Conservation (phyloP, 306 rosid species). For the Cicer cuneatum region DNA sequence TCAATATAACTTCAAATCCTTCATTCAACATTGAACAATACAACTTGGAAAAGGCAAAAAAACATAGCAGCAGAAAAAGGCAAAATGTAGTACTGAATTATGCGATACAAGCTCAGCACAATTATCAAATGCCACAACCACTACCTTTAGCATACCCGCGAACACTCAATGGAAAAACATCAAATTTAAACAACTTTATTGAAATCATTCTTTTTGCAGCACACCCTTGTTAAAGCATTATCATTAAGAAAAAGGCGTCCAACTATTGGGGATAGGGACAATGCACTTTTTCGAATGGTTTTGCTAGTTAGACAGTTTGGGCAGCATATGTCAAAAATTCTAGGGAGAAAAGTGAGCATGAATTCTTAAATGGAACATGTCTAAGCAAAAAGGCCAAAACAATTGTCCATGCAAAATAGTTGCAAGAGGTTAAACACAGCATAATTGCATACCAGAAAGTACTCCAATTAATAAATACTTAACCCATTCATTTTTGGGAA, state of each 20-base stretch:
- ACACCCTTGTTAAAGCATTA: conserved; percentile 11
- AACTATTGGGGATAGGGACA: background rate
- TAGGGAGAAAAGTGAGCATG: background rate
- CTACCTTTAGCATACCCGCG: background rate
- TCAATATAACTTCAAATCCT: conserved; percentile 1
- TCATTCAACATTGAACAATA: conserved; percentile 29
- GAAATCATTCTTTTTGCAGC: background rate
- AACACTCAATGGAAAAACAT: background rate
- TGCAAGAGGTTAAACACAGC: background rate
- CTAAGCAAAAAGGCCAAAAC: background rate
- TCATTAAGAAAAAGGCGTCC: background rate
- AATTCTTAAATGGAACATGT: background rate
- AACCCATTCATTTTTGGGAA: conserved; percentile 17
- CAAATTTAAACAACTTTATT: background rate
- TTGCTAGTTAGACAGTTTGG: background rate
- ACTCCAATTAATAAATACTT: background rate
- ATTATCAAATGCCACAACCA: conserved; percentile 4
- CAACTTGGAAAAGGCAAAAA: background rate
- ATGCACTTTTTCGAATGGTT: background rate
- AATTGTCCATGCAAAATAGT: background rate
- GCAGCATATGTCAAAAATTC: background rate
- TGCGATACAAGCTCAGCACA: conserved; percentile 1
- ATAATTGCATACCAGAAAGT: conserved; percentile 1
- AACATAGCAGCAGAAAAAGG: conserved; percentile 3
- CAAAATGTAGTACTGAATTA: background rate